Base-by-base conservation (phyloP, 1,139 yeast genomes). In the Candida gigantensis region DNA sequence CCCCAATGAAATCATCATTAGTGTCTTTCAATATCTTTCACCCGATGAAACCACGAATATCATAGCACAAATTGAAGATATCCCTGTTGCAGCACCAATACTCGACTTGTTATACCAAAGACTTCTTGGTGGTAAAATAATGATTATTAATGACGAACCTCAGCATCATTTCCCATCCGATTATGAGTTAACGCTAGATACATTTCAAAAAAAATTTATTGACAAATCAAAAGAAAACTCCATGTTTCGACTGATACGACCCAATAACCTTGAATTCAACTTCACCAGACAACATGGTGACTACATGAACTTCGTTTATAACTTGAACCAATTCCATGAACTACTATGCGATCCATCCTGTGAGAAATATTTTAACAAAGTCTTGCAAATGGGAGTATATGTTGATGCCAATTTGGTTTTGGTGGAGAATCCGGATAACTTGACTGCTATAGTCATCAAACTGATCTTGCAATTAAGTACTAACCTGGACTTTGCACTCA, bases 261-360 rank as follows among this genome's bases (percentile, higher is more conserved):
- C 69, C 4, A 47, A 53, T 28, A 36, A 39, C 17, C 38, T 65
- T 5, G 60, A 55, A 36, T 60, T 66, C 37, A 43, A 47, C 12
- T 61, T 66, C 36, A 47, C 56, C 12, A 42, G 72, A 24, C 51
- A 49, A 18, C 49, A 54, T 6, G 51, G 55, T 28, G 73, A 65
- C 40, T 66, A 62, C 38, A 45, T 46, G 12, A 41, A 43, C 3
- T 65, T 61, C 35, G 53, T 62, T 4, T 43, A 42, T 11, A 54
- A 60, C 30, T 50, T 66, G 17, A 46, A 55, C 36, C 35, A 39
- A n/a, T 55, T 65, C 33, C 55, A 53, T 40, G 34, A 36, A 3
- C 30, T 62, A 24, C 40, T 61, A 14, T 30, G 39, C 10, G 28
- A 40, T 21, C 36, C 34, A 19, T 32, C 30, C n/a, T 17, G 46